phyloP scores from a whole-genome alignment of 2,329 filamentous ascomycete genomes.

The Penicillium italicum region DNA sequence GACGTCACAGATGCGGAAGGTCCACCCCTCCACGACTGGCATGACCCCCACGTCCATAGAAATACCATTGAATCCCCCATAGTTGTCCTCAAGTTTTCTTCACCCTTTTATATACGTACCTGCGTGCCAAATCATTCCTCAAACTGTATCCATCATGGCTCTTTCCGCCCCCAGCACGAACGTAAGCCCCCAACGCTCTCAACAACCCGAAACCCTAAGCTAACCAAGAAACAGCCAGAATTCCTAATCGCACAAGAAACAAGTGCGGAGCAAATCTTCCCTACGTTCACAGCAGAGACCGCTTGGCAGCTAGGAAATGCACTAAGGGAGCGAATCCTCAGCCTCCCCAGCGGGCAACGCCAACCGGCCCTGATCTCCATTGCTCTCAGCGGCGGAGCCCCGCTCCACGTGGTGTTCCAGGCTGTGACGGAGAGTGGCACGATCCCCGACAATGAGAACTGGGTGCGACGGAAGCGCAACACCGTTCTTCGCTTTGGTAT shows the following conservation, averaged over 20 bases:
- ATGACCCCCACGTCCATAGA: background rate
- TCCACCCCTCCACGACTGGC: slow-evolving; percentile 5
- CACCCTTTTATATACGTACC: background rate
- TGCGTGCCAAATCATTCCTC: background rate
- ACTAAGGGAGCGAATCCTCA: slow-evolving; percentile 39
- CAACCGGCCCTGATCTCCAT: slow-evolving; percentile 43
- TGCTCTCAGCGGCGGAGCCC: slow-evolving; percentile 26
- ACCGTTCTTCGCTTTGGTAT: slow-evolving; percentile 68
- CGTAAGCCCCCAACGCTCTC: slow-evolving; percentile 15
- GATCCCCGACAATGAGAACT: slow-evolving; percentile 66
- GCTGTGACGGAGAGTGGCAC: slow-evolving; percentile 63
- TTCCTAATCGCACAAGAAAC: slow-evolving; percentile 31
- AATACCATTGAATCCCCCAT: background rate
- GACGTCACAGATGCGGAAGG: slow-evolving; percentile 13
- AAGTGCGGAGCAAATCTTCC: slow-evolving; percentile 31
- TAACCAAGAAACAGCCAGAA: slow-evolving; percentile 20
- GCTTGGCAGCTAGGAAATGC: slow-evolving; percentile 40
- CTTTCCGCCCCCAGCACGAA: slow-evolving; percentile 32
- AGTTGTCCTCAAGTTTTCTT: background rate
- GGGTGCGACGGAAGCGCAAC: slow-evolving; percentile 67
- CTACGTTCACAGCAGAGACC: slow-evolving; percentile 38
- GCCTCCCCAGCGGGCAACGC: slow-evolving; percentile 31
- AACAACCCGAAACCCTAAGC: background rate
- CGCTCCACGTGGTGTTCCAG: slow-evolving; percentile 65
- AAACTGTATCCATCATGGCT: slow-evolving; percentile 22